Evolutionary conservation across 371 early-diverging fungal species (phyloP), one percentile per base, ranked within the genome.

Genomic region (Syncephalastrum racemosum): DNA sequence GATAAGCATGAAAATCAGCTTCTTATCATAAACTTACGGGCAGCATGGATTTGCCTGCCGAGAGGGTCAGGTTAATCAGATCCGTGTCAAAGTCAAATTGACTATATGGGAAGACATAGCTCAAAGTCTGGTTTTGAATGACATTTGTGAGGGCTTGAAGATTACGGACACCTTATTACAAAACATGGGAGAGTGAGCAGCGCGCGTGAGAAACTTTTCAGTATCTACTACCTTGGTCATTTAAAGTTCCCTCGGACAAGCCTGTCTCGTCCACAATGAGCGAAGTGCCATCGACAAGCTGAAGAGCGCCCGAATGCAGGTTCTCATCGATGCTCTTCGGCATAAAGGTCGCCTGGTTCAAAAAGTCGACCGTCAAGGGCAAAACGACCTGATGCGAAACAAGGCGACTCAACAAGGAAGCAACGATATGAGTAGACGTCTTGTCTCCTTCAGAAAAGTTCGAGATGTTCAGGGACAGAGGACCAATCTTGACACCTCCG

Each of bases 81-180:
- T 87, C 84, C 0, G 82, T 84, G 46, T 81, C 79, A 58, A 85
- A 78, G n/a, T 83, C 78, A 49, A 80, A 80, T 46, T 79, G 76
- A 50, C 75, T 77, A 61, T 70, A 87, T 8, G 87, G 87, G 56
- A 83, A 87, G 4, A 70, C 73, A 39, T 87, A 87, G 18, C 57
- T 66, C 16, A 87, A 70, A 3, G 75, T 71, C 58, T 87, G 87
- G 39, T 70, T 60, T 55, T 75, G 64, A 36, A 85, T 74, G 50
- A 85, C 53, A 15, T 80, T 71, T 16, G 70, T 66, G 20, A 87
- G 63, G 3, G 83, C 81, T 52, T 82, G 82, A 24, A 85, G 58
- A 56, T 87, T 87, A 16, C 80, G 78, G 36, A 87, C 74, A 10
- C 87, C 84, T 79, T 53, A 46, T 52, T 16, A 39, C n/a, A 36